These are phyloP conservation scores for Lithohypha guttulata DNA, from an alignment of 2,329 filamentous ascomycete genomes.

Conservation along the genomic window DNA sequence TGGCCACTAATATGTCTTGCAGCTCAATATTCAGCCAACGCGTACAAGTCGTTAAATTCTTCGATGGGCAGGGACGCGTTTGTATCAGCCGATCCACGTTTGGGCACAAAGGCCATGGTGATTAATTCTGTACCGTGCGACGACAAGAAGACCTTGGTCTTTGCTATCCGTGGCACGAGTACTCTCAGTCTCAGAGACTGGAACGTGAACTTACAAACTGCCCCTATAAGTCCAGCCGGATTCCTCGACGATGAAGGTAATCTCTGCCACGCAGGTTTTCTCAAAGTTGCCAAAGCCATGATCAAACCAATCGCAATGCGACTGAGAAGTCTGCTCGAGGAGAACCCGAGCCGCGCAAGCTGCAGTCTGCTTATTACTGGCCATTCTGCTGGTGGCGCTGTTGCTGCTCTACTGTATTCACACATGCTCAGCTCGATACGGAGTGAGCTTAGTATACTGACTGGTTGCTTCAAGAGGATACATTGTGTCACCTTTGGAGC, in stretches of 20 bases:
- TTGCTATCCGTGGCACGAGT: conserved; percentile 66
- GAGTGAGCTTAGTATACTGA: conserved; percentile 60
- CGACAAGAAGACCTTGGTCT: conserved; percentile 65
- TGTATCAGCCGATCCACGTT: conserved; percentile 58
- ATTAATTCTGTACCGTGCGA: conserved; percentile 73
- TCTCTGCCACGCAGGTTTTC: conserved; percentile 69
- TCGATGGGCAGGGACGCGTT: conserved; percentile 54
- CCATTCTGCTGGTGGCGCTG: conserved; percentile 75
- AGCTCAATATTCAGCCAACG: conserved; percentile 63
- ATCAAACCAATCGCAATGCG: conserved; percentile 59
- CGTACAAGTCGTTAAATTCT: conserved; percentile 56
- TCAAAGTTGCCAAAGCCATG: conserved; percentile 67
- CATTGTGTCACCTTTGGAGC: conserved; percentile 83
- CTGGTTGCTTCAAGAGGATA: conserved; percentile 61
- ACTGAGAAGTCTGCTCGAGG: conserved; percentile 57
- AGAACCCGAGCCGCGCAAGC: conserved; percentile 54
- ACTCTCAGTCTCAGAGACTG: conserved; percentile 68
- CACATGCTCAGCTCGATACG: conserved; percentile 61
- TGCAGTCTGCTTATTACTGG: conserved; percentile 74
- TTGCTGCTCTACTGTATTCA: conserved; percentile 66
- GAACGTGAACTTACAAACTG: conserved; percentile 68
- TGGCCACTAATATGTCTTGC: conserved; percentile 70
- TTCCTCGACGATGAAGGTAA: conserved; percentile 73
- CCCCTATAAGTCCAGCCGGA: conserved; percentile 51
- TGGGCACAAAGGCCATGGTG: conserved; percentile 75